Evolutionary conservation across 805 yeast genomes (phyloP).

Genomic region (Saitoella complicata): DNA sequence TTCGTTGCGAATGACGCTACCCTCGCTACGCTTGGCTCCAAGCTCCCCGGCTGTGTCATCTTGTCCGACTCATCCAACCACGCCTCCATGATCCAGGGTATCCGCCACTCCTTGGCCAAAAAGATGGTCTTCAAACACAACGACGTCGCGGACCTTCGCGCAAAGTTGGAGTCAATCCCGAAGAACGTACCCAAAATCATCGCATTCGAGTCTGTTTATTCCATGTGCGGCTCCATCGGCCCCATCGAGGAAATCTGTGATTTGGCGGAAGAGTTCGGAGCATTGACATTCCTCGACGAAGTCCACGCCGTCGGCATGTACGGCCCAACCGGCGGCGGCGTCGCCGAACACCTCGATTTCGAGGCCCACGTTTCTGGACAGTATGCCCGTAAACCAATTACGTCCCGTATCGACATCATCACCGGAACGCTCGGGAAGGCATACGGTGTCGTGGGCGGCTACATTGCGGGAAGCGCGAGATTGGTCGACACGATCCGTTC

Average conservation of each 20-base stretch:
- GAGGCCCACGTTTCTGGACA: conserved; percentile 62
- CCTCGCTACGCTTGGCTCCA: conserved; percentile 76
- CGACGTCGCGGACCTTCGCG: conserved; percentile 70
- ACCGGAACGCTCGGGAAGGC: conserved; percentile 98
- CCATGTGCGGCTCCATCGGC: conserved; percentile 96
- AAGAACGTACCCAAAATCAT: conserved; percentile 80
- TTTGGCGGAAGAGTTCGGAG: conserved; percentile 94
- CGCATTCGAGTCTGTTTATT: conserved; percentile 93
- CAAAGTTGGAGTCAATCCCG: conserved; percentile 62
- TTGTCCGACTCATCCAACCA: conserved; percentile 89
- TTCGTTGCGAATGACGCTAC: conserved; percentile 95
- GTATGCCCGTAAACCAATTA: conserved; percentile 36
- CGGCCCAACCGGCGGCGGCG: conserved; percentile 99
- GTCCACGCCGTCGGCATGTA: conserved; percentile 98
- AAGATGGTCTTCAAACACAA: conserved; percentile 90
- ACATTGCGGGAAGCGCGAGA: conserved; percentile 72
- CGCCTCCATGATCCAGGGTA: conserved; percentile 96
- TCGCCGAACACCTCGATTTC: conserved; percentile 90
- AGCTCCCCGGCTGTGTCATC: conserved; percentile 74
- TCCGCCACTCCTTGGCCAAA: conserved; percentile 71
- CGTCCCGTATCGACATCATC: conserved; percentile 86
- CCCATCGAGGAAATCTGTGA: conserved; percentile 88
- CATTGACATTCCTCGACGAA: conserved; percentile 90
- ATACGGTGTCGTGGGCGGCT: conserved; percentile 94
- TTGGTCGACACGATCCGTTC: conserved; percentile 93